phyloP scores from a whole-genome alignment of 306 rosid genomes.

The Spatholobus suberectus region DNA sequence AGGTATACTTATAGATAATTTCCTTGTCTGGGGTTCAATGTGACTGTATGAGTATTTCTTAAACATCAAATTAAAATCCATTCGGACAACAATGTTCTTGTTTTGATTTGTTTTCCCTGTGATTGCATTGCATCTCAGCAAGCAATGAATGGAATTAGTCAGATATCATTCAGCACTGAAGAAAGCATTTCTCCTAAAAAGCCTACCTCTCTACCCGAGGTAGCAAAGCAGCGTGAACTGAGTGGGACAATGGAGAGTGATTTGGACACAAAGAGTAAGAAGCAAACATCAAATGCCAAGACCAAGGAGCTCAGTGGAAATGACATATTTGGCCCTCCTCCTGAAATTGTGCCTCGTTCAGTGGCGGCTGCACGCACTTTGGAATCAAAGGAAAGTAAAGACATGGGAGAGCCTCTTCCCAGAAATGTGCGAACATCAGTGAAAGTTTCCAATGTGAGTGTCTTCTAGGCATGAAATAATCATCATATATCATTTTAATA shows the following conservation, averaged over 20 bases:
- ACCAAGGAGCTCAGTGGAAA: slow-evolving; percentile 86
- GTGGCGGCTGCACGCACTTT: slow-evolving; percentile 58
- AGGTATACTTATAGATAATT: slow-evolving; percentile 52
- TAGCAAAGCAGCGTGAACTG: slow-evolving; percentile 95
- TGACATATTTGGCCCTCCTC: slow-evolving; percentile 94
- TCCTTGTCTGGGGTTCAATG: background rate
- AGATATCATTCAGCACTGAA: slow-evolving; percentile 85
- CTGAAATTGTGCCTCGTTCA: slow-evolving; percentile 73
- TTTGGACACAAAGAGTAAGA: slow-evolving; percentile 59
- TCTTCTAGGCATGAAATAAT: slow-evolving; percentile 19
- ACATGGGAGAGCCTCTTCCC: slow-evolving; percentile 80
- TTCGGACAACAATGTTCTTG: background rate
- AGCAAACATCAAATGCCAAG: slow-evolving; percentile 80
- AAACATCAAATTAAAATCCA: background rate
- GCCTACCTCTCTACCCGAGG: slow-evolving; percentile 82
- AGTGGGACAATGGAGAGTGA: slow-evolving; percentile 86
- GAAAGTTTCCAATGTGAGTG: slow-evolving; percentile 94
- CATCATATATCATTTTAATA: slow-evolving; percentile 12
- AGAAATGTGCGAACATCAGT: slow-evolving; percentile 77
- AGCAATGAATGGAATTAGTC: slow-evolving; percentile 82
- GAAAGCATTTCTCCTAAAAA: slow-evolving; percentile 78
- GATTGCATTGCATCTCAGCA: slow-evolving; percentile 55
- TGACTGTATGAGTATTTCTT: background rate
- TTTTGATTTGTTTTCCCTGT: slow-evolving; percentile 8
- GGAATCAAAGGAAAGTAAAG: slow-evolving; percentile 70